Evolutionary conservation across 805 yeast genomes (phyloP).

Genomic region (Kodamaea jinghongensis): DNA sequence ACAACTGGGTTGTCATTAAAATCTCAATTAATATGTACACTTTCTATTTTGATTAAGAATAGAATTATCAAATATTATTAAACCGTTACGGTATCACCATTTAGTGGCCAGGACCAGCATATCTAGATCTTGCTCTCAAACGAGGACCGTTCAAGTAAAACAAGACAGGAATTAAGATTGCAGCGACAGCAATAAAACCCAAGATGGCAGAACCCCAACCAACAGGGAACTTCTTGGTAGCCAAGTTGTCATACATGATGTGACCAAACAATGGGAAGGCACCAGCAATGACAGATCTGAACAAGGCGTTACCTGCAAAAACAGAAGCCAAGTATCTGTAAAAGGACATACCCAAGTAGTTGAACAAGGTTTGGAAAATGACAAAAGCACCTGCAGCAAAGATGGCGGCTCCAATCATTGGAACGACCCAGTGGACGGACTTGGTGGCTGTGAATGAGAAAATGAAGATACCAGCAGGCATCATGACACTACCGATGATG

Average conservation of each 20-base stretch:
- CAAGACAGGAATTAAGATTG: conserved; percentile 48
- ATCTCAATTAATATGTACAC: too few relatives aligned
- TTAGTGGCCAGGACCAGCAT: conserved; percentile 19
- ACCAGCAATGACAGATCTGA: conserved; percentile 52
- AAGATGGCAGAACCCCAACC: conserved; percentile 57
- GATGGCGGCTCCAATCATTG: conserved; percentile 20
- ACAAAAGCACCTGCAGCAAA: conserved; percentile 21
- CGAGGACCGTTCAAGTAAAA: conserved; percentile 44
- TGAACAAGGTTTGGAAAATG: conserved; percentile 51
- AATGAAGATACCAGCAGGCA: conserved; percentile 21
- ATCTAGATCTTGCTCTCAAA: conserved; percentile 43
- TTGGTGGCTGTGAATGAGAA: conserved; percentile 21
- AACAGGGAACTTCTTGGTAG: conserved; percentile 48
- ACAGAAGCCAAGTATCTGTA: conserved; percentile 54
- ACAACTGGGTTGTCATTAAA: too few relatives aligned
- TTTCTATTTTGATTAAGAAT: too few relatives aligned
- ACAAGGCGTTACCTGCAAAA: conserved; percentile 54
- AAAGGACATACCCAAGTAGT: conserved; percentile 49
- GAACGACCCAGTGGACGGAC: conserved; percentile 20
- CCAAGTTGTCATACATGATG: conserved; percentile 54
- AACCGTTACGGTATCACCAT: too few relatives aligned
- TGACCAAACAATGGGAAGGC: conserved; percentile 64
- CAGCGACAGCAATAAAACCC: conserved; percentile 42
- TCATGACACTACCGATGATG: conserved; percentile 20
- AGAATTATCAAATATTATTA: too few relatives aligned